Conservation (phyloP, 2,329 filamentous ascomycete genomes). For the Aureobasidium namibiae region DNA sequence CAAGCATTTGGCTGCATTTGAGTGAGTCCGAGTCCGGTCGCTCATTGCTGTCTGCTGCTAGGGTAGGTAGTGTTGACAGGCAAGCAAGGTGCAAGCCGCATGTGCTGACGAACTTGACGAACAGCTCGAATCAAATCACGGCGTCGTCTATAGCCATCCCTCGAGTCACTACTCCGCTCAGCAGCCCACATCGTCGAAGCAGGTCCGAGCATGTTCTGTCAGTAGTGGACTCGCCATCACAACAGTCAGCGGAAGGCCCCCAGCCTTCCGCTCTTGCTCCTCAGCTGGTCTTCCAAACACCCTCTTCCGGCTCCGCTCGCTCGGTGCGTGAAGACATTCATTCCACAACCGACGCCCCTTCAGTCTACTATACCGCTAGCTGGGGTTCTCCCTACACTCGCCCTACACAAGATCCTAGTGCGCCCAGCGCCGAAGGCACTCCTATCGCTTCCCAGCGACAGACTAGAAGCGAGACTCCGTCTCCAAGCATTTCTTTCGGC, state of each 20-base stretch:
- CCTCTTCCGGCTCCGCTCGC: background rate
- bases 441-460: constrained; percentile 17
- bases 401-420: constrained; percentile 31
- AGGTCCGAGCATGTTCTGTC: constrained; percentile 1
- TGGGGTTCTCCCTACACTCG: constrained; percentile 88
- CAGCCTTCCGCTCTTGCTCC: background rate
- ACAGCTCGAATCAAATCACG: background rate
- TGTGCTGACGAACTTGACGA: background rate
- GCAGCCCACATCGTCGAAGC: background rate
- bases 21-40: constrained; percentile 12
- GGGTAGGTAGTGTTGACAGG: background rate
- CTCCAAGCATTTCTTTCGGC: constrained; percentile 25
- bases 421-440: background rate
- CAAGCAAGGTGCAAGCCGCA: background rate
- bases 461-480: constrained; percentile 19
- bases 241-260: constrained; percentile 2
- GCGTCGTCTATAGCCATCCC: constrained; percentile 1
- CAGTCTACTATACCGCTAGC: constrained; percentile 56
- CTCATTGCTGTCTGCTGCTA: constrained; percentile 13
- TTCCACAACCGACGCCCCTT: constrained; percentile 13
- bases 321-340: background rate
- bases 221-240: constrained; percentile 2
- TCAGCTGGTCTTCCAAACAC: constrained; percentile 4
- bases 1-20: constrained; percentile 14
- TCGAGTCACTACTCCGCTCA: background rate